Base-by-base conservation (phyloP, 768 basidiomycete genomes). In the Coprinellus micaceus region DNA sequence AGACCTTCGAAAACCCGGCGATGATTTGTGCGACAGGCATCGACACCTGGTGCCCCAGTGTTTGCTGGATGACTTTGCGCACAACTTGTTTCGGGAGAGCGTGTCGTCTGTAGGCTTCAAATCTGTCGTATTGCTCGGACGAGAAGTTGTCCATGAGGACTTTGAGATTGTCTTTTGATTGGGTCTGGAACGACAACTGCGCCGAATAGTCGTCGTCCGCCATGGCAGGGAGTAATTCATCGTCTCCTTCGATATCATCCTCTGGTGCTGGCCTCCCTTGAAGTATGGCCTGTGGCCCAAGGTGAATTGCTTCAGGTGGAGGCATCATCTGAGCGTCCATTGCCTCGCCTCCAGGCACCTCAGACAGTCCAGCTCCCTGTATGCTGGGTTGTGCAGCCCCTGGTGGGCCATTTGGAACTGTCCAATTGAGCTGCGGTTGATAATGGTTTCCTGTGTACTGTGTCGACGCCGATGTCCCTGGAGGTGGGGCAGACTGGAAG, bases 111-210 rank as follows among this genome's bases (percentile, higher is more conserved):
- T 94, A 95, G 0, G 89, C 88, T 63, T 95, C 93, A 61, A 94
- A 95, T 1, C 93, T 82, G 43, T 94, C 91, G 65, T 93, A 91
- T 66, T 95, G 93, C 13, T 78, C 84, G 2, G 85, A 80, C 58
- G 84, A 86, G 63, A 95, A 88, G 62, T 91, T 91, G 67, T 92
- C 89, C 86, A 94, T 91, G 58, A 94, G 74, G 47, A 94, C 89
- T 66, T 91, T 93, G 45, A 92, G 73, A 66, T 93, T 92, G 66
- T 90, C 89, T 62, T 92, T 92, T 44, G 89, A 89, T 74, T 92
- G 89, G 59, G 88, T 91, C 71, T 91, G 86, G 83, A 85, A 91
- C 3, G 85, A 86, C 53, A 86, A 67, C 63, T 91, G 91, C 1
- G 89, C 88, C 11, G 89, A 90, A 68, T 91, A 92, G 60, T 92